Conservation (phyloP, 116 monocot genomes). For the Cymodocea nodosa region DNA sequence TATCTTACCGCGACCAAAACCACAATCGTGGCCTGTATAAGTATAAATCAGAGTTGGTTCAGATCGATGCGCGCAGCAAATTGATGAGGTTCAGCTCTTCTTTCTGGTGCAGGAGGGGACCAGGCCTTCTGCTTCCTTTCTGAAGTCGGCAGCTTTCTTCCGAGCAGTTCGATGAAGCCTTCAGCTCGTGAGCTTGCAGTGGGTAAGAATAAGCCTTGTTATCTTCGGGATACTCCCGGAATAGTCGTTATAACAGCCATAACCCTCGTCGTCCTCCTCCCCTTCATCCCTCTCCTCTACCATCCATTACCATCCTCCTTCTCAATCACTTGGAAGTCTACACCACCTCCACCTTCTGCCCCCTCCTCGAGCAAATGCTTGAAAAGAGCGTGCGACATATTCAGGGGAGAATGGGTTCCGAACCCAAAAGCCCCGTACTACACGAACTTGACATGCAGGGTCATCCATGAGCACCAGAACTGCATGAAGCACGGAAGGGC, state of each 20-base stretch:
- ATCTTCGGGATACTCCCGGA: background rate
- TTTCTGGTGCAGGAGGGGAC: too few species aligned
- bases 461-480: conserved; percentile 40
- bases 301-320: background rate
- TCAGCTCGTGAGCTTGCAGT: background rate
- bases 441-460: conserved; percentile 30
- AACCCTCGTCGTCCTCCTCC: background rate
- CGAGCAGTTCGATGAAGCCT: background rate
- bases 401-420: conserved; percentile 11
- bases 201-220: background rate
- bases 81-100: too few species aligned
- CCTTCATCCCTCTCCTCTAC: conserved; percentile 2
- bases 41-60: too few species aligned
- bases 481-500: conserved; percentile 43
- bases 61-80: too few species aligned
- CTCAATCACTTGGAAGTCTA: background rate
- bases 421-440: conserved; percentile 19
- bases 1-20: too few species aligned
- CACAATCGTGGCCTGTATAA: too few species aligned
- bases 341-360: background rate
- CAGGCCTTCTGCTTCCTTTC: too few species aligned
- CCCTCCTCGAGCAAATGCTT: background rate
- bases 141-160: too few species aligned
- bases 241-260: background rate
- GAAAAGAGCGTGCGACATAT: conserved; percentile 5